Conservation (phyloP, 2,329 filamentous ascomycete species). For the Colletotrichum graminicola region DNA sequence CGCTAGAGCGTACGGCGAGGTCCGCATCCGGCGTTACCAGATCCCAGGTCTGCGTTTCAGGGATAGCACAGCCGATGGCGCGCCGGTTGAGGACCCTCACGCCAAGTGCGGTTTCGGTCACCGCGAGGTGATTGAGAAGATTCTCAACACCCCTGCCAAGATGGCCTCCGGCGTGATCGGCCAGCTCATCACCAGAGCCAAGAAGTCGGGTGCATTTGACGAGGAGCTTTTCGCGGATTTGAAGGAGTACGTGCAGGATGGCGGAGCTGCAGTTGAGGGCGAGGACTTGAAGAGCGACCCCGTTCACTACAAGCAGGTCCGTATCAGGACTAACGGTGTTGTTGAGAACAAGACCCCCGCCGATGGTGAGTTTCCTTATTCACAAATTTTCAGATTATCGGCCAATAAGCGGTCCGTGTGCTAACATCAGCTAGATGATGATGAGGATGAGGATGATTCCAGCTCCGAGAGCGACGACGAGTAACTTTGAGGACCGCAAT, state of each 20-base stretch:
- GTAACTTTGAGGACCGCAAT: neutral
- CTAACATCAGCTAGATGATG: conserved; percentile 17
- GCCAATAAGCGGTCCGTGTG: too few relatives aligned
- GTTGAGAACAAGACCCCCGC: conserved; percentile 32
- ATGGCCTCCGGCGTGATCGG: conserved; percentile 27
- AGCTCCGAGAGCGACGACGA: conserved; percentile 40
- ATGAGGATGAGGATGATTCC: conserved; percentile 36
- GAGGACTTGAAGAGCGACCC: conserved; percentile 37
- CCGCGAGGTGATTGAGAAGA: conserved; percentile 37
- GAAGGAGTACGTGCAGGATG: conserved; percentile 39
- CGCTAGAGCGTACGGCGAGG: conserved; percentile 32
- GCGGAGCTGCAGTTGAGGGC: conserved; percentile 33
- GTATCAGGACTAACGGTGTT: conserved; percentile 11
- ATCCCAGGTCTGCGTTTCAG: conserved; percentile 38
- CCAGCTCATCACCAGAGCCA: conserved; percentile 36
- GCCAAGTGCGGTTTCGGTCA: conserved; percentile 38
- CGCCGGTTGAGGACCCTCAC: conserved; percentile 29
- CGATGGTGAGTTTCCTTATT: conserved; percentile 23
- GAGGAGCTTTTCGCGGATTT: conserved; percentile 37
- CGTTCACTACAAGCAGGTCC: conserved; percentile 39
- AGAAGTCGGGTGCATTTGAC: conserved; percentile 34
- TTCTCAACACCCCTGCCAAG: conserved; percentile 39
- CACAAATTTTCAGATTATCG: accelerated
- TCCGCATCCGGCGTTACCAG: conserved; percentile 40
- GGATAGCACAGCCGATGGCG: conserved; percentile 26